Percentiles rank a stretch among this genome's conserved stretches.
Evolutionary conservation across 192 early-diverging fungal genomes (phyloP).

Genomic region (Coemansia sp.): DNA sequence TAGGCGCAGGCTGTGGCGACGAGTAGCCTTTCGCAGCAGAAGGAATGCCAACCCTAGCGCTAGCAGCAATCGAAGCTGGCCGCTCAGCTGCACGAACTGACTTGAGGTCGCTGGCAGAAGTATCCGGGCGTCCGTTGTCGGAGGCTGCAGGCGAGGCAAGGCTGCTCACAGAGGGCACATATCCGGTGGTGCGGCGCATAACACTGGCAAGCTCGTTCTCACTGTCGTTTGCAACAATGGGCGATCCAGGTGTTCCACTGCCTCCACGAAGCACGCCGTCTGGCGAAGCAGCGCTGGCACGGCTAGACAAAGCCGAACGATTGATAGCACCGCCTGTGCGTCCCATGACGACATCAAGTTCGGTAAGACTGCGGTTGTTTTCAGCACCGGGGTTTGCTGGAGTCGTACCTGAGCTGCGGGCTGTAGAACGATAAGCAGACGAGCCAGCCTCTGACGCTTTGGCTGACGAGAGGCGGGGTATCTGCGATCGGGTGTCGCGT

Average conservation of each 20-base stretch:
- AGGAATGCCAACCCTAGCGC: neutral
- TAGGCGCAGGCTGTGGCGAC: slow-evolving; percentile 7
- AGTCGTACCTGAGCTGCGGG: slow-evolving; percentile 6
- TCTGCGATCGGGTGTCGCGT: neutral
- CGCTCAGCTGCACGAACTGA: slow-evolving; percentile 27
- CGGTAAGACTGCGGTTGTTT: slow-evolving; percentile 34
- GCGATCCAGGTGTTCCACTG: slow-evolving; percentile 23
- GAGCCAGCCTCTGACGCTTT: neutral
- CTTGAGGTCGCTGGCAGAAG: slow-evolving; percentile 35
- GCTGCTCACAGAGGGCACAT: slow-evolving; percentile 44
- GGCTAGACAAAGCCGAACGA: slow-evolving; percentile 18
- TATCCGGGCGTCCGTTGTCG: slow-evolving; percentile 21
- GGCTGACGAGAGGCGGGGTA: neutral
- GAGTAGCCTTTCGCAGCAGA: neutral
- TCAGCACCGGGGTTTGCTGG: slow-evolving; percentile 1
- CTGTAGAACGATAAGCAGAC: neutral
- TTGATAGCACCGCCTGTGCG: slow-evolving; percentile 37
- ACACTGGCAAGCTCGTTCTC: slow-evolving; percentile 53
- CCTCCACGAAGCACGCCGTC: slow-evolving; percentile 36
- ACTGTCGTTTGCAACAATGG: slow-evolving; percentile 27
- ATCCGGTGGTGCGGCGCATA: slow-evolving; percentile 49
- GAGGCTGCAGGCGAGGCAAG: slow-evolving; percentile 18
- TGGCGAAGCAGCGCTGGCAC: slow-evolving; percentile 5
- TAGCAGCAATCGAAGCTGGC: slow-evolving; percentile 9
- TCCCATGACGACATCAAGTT: slow-evolving; percentile 54